Conservation (phyloP, 805 yeast genomes). For the Candida silvicultrix region DNA sequence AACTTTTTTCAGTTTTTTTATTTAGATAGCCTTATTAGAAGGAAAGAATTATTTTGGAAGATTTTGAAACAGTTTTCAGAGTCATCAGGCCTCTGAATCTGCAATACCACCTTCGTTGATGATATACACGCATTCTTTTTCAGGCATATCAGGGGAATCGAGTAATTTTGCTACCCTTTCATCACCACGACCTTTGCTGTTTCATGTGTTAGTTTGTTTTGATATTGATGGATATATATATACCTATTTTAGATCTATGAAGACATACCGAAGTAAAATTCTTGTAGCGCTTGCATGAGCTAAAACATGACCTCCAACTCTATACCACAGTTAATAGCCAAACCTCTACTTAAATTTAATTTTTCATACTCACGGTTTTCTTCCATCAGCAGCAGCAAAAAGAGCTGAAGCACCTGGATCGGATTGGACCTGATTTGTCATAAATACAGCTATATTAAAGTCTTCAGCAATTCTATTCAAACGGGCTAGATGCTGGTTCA, state of each 20-base stretch:
- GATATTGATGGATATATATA: not conserved
- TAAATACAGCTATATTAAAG: slow-evolving; percentile 68
- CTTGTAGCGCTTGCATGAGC: slow-evolving; percentile 82
- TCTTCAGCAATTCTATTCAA: slow-evolving; percentile 65
- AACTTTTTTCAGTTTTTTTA: no score
- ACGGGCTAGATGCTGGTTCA: slow-evolving; percentile 48
- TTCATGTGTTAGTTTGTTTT: not conserved
- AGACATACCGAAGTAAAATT: slow-evolving; percentile 38
- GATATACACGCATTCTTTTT: slow-evolving; percentile 68
- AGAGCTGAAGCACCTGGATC: slow-evolving; percentile 79
- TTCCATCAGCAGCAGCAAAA: slow-evolving; percentile 77
- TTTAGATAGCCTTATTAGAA: no score
- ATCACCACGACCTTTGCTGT: slow-evolving; percentile 70
- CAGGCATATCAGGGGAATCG: slow-evolving; percentile 81
- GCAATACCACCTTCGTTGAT: slow-evolving; percentile 65
- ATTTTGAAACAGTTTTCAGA: no score
- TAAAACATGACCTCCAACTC: slow-evolving; percentile 73
- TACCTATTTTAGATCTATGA: not conserved
- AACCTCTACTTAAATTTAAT: not conserved
- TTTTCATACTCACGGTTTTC: slow-evolving; percentile 47
- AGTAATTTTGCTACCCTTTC: slow-evolving; percentile 75
- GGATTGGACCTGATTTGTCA: slow-evolving; percentile 75
- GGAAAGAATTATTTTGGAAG: no score
- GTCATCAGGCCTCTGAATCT: slow-evolving; percentile 31
- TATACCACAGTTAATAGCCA: slow-evolving; percentile 6